Base-by-base conservation (phyloP, 768 basidiomycete genomes). In the Mycena pura region DNA sequence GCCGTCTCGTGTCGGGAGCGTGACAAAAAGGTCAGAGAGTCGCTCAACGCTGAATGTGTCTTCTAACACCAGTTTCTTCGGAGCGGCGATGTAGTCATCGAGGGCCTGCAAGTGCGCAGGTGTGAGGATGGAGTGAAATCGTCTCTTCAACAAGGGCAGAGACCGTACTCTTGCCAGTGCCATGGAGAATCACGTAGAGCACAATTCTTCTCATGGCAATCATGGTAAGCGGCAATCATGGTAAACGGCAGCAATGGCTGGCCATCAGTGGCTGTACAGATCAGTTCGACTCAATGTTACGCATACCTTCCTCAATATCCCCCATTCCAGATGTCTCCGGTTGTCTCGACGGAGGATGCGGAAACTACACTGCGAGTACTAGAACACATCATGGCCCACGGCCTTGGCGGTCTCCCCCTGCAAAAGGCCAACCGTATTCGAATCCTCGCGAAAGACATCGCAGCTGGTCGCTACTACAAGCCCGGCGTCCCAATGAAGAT, bases 1-100 rank as follows among this genome's bases (percentile, higher is more conserved):
- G 11, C 87, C 87, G 65, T 90, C 87, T 66, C 89, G 85, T 6
- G 90, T 90, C 3, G 90, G 88, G n/a, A 91, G 78, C 24, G 90
- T 90, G 64, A 86, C 77, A 68, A 83, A 88, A 39, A 91, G 80
- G 68, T 88, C 85, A 19, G 85, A 79, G 64, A 89, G 77, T 60
- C 81, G 86, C n/a, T 85, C 85, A 19, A 79, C 70, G 52, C 78
- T 78, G 52, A 90, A 74, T 2, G 80, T 78, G 66, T 89, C 87
- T 6, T 74, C 63, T 32, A 85, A 72, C 15, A 74, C 67, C 56
- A 84, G 76, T 15, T 74, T 74, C 63, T 83, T 84, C 9, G 82
- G 78, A 27, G 79, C 73, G 29, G 73, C 70, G 49, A 85, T 86
- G 86, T 87, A 89, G 39, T 74, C 70, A 71, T 88, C 82, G 49